phyloP scores from a whole-genome alignment of 495 filamentous ascomycete genomes.

The Delitschia confertaspora region DNA sequence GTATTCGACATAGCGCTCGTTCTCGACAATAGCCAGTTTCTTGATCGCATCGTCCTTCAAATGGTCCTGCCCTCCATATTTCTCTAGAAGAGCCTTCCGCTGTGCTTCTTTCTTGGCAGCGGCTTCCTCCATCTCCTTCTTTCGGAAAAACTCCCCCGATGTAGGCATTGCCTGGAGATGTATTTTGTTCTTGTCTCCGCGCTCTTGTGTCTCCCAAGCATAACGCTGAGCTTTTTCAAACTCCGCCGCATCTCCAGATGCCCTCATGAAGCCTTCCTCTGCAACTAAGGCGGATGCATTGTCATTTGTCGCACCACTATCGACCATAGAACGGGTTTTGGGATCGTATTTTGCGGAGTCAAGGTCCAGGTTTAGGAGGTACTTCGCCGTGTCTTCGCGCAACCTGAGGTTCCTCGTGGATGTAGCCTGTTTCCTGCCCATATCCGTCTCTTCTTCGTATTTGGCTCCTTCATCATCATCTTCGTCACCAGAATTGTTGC shows the following conservation, averaged over 20 bases:
- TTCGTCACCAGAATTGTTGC: conserved; percentile 45
- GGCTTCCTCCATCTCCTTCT: conserved; percentile 63
- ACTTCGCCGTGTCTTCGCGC: conserved; percentile 97
- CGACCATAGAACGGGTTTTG: conserved; percentile 90
- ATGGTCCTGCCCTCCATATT: conserved; percentile 71
- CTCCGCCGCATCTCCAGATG: conserved; percentile 87
- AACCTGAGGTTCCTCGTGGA: conserved; percentile 84
- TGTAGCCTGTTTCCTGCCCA: conserved; percentile 83
- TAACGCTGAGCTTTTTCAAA: conserved; percentile 84
- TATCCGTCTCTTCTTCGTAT: conserved; percentile 95
- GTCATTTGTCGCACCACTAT: conserved; percentile 74
- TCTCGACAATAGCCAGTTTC: conserved; percentile 60
- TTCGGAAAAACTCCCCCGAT: conserved; percentile 72
- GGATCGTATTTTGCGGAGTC: conserved; percentile 98
- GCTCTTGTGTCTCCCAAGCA: conserved; percentile 92
- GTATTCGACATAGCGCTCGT: conserved; percentile 89
- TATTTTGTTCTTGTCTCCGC: conserved; percentile 57
- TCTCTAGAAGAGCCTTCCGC: conserved; percentile 64
- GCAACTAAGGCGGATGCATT: conserved; percentile 80
- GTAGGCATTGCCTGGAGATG: conserved; percentile 97
- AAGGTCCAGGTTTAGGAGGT: conserved; percentile 84
- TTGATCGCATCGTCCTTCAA: conserved; percentile 53
- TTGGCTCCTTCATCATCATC: conserved; percentile 57
- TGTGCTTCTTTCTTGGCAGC: conserved; percentile 58
- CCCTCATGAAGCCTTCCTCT: conserved; percentile 86